Conservation (phyloP, 1,284 basidiomycete genomes). For the Bondarzewia mesenterica region DNA sequence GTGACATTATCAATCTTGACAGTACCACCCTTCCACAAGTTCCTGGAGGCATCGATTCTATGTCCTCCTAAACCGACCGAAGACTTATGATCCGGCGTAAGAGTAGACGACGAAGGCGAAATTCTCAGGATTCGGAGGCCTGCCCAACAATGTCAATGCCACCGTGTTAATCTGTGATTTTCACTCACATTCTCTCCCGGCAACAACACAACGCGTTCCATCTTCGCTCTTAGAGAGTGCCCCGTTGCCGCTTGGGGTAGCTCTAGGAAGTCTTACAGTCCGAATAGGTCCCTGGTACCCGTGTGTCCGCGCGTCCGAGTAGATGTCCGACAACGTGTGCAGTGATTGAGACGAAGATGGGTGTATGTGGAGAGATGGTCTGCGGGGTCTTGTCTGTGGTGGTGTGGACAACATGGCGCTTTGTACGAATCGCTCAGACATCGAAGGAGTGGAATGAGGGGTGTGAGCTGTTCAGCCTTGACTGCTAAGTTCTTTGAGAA, state of each 20-base stretch:
- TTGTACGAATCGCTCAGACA: no score
- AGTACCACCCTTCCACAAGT: slow-evolving; percentile 66
- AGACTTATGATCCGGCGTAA: slow-evolving; percentile 39
- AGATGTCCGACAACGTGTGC: slow-evolving; percentile 21
- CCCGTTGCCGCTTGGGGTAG: slow-evolving; percentile 51
- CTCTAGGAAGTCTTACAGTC: slow-evolving; percentile 48
- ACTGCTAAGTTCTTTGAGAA: no score
- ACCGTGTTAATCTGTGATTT: slow-evolving; percentile 1
- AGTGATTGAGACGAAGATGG: neutral
- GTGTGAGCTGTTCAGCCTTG: no score
- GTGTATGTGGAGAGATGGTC: neutral
- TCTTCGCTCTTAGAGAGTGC: slow-evolving; percentile 61
- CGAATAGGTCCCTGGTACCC: slow-evolving; percentile 37
- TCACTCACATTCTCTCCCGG: slow-evolving; percentile 64
- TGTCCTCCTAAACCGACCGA: slow-evolving; percentile 49
- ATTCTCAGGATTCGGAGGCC: slow-evolving; percentile 60
- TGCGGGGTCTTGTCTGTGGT: neutral
- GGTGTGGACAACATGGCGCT: no score
- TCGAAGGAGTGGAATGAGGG: no score
- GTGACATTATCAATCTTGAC: slow-evolving; percentile 68
- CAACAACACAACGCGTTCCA: slow-evolving; percentile 55
- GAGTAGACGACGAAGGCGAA: slow-evolving; percentile 31
- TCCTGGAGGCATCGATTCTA: slow-evolving; percentile 58
- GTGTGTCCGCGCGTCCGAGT: slow-evolving; percentile 36
- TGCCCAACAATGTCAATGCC: slow-evolving; percentile 18